Conservation (phyloP, 148 eudicot species). For the Camellia sinensis region DNA sequence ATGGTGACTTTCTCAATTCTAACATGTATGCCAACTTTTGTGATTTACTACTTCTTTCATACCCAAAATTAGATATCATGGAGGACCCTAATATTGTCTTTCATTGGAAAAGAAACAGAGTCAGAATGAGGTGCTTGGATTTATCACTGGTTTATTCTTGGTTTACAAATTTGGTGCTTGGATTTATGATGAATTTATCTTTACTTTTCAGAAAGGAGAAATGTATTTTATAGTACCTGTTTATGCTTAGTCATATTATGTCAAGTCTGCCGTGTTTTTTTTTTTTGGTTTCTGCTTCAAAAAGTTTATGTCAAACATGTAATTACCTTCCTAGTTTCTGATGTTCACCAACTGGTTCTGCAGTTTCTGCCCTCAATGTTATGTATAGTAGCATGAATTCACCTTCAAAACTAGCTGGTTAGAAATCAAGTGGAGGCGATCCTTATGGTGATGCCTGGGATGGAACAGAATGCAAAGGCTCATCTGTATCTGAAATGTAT, state of each 20-base stretch:
- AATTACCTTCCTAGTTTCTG: background rate
- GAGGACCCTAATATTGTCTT: too few species aligned
- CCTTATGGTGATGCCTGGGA: slow-evolving; percentile 69
- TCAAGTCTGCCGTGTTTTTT: background rate
- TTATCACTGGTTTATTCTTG: background rate
- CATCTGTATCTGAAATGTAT: slow-evolving; percentile 60
- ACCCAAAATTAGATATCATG: too few species aligned
- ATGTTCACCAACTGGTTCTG: background rate
- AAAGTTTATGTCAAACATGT: background rate
- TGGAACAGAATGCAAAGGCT: slow-evolving; percentile 58
- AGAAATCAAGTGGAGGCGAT: slow-evolving; percentile 68
- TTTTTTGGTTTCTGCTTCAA: background rate
- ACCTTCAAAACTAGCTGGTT: slow-evolving; percentile 40
- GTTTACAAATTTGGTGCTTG: background rate
- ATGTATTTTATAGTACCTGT: background rate
- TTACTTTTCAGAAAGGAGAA: background rate
- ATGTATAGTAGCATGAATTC: slow-evolving; percentile 53
- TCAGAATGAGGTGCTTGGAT: too few species aligned
- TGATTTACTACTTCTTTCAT: too few species aligned
- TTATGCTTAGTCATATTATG: background rate
- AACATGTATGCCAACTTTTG: too few species aligned
- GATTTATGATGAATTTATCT: background rate
- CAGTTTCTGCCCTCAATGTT: slow-evolving; percentile 61
- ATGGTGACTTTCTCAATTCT: too few species aligned
- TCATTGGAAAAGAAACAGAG: too few species aligned